Conservation (phyloP, 495 filamentous ascomycete species). For the Immersiella caudata region DNA sequence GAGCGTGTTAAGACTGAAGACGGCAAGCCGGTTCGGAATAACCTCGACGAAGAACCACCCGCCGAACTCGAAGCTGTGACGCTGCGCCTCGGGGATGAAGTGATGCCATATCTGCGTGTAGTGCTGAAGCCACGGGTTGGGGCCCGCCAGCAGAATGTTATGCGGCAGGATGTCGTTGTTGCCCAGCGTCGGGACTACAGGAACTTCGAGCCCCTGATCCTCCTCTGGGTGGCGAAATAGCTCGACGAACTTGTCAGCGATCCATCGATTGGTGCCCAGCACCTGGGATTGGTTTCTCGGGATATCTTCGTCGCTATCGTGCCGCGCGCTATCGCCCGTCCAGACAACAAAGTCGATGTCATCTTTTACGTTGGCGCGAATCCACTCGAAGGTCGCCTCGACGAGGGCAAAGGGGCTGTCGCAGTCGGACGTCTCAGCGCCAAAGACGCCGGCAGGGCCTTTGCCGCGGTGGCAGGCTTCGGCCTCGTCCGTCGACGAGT, state of each 20-base stretch:
- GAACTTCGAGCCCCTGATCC: conserved; percentile 64
- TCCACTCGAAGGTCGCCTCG: conserved; percentile 91
- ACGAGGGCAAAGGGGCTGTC: conserved; percentile 80
- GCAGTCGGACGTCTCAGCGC: conserved; percentile 84
- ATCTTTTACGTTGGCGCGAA: conserved; percentile 79
- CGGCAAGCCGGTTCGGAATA: conserved; percentile 80
- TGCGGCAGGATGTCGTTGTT: conserved; percentile 99
- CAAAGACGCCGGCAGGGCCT: conserved; percentile 78
- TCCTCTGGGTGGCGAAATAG: conserved; percentile 60
- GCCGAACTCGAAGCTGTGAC: conserved; percentile 86
- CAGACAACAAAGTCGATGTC: conserved; percentile 93
- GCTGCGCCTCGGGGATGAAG: conserved; percentile 92
- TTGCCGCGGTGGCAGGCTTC: conserved; percentile 77
- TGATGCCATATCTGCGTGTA: conserved; percentile 75
- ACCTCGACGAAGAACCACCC: conserved; percentile 96
- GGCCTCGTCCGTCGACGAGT: conserved; percentile 67
- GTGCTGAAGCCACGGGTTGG: conserved; percentile 77
- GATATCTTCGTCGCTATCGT: conserved; percentile 86
- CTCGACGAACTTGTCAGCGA: conserved; percentile 75
- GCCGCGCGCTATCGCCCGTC: conserved; percentile 95
- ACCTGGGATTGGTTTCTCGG: conserved; percentile 78
- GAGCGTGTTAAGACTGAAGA: conserved; percentile 95
- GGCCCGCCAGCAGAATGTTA: conserved; percentile 85
- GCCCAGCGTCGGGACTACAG: conserved; percentile 86
- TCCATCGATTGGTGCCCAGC: conserved; percentile 68